These are phyloP conservation scores for Suillus fuscotomentosus DNA, from an alignment of 768 basidiomycete species.

Conservation along the genomic window DNA sequence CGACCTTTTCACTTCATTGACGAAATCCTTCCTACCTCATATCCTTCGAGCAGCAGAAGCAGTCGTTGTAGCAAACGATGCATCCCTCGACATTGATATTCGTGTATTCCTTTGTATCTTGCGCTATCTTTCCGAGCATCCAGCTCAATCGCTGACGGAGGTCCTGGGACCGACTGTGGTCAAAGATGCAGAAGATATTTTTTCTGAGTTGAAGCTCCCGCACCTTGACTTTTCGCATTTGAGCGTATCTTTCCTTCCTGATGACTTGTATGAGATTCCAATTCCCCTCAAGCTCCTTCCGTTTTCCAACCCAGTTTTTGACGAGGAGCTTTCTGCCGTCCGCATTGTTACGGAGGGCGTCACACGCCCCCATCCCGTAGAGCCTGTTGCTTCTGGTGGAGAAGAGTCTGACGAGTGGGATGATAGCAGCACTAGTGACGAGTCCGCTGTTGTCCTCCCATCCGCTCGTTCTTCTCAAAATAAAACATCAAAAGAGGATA, in stretches of 20 bases:
- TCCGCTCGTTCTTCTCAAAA: background rate
- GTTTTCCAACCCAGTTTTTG: slow-evolving; percentile 42
- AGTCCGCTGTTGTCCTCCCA: slow-evolving; percentile 10
- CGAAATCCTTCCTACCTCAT: slow-evolving; percentile 38
- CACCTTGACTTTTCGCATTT: slow-evolving; percentile 20
- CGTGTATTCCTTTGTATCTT: slow-evolving; percentile 48
- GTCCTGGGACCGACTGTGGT: slow-evolving; percentile 30
- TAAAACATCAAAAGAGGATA: slow-evolving; percentile 36
- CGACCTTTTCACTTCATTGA: slow-evolving; percentile 31
- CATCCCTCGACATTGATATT: slow-evolving; percentile 51
- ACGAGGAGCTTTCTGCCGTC: slow-evolving; percentile 37
- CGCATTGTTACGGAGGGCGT: slow-evolving; percentile 12
- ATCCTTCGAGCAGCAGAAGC: slow-evolving; percentile 33
- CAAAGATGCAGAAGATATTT: slow-evolving; percentile 21
- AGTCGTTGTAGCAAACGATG: slow-evolving; percentile 18
- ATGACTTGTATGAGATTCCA: background rate
- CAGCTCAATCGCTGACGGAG: slow-evolving; percentile 17
- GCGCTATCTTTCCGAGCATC: slow-evolving; percentile 30
- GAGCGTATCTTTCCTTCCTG: slow-evolving; percentile 18
- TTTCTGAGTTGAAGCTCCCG: slow-evolving; percentile 17
- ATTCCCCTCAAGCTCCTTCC: slow-evolving; percentile 29
- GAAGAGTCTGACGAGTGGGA: slow-evolving; percentile 17
- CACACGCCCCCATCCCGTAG: slow-evolving; percentile 4
- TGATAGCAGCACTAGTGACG: slow-evolving; percentile 15
- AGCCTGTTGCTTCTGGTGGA: background rate